Base-by-base conservation (phyloP, 2,329 filamentous ascomycete genomes). In the Hawksworthiomyces lignivorus region DNA sequence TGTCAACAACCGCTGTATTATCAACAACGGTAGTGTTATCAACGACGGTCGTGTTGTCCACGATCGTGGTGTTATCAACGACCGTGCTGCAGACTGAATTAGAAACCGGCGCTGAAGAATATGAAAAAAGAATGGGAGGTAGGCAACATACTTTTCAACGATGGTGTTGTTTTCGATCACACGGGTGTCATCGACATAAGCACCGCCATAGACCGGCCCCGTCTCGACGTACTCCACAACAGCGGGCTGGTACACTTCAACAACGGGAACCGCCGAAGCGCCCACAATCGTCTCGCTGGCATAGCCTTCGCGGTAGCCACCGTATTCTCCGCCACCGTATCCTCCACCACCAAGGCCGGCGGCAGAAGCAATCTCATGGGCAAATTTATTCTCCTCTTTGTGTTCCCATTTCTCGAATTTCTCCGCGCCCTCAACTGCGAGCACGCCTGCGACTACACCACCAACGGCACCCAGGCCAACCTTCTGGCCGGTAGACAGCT, bases 341-440 rank as follows among this genome's bases (percentile, higher is more conserved):
- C 21, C n/a, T n/a, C n/a, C n/a, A n/a, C n/a, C 19, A 18, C 30
- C 42, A 21, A 45, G 30, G 8, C 38, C 43, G 7, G 39, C 39
- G 18, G 32, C 32, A 1, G 20, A 15, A n/a, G 45, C 45, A 11
- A 47, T 24, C 34, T 47, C 41, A 28, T 36, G 19, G 8, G 38
- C 45, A 27, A 47, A 27, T 37, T 47, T 30, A 15, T 44, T 19
- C 32, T 47, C 38, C 27, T 47, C 41, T 3, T 47, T 9, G 9
- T 41, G 18, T 19, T 29, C 45, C 37, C 41, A 47, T 7, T 35
- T 22, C 21, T 41, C 41, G 21, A 47, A 28, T 19, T 43, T 44
- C 24, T 47, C 37, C 10, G 36, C 45, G 11, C 41, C 45, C 30
- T 47, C 42, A 2, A 44, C 37, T 8, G 45, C 45, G 19, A 47